A percentile compares a stretch with the other conserved stretches of the same genome.
These are phyloP conservation scores for Ogataea thermomethanolica DNA, from an alignment of 805 yeast genomes.

Conservation along the genomic window DNA sequence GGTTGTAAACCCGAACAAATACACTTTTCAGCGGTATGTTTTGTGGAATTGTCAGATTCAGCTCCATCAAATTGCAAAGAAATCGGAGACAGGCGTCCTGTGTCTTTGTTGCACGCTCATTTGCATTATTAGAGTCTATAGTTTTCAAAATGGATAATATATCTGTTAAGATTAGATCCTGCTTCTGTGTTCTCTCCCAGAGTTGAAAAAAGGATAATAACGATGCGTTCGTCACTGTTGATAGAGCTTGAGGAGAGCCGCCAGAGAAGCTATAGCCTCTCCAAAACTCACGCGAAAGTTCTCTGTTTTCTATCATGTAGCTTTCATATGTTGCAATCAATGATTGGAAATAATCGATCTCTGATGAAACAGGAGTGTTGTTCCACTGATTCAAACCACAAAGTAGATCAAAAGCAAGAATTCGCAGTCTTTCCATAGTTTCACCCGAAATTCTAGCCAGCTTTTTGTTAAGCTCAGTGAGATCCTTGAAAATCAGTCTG, in stretches of 20 bases:
- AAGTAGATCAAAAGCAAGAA: constrained; percentile 40
- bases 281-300: constrained; percentile 43
- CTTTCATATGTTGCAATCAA: constrained; percentile 25
- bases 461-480: constrained; percentile 28
- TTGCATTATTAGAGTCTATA: constrained; percentile 5
- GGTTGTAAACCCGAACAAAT: constrained; percentile 49
- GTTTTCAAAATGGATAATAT: constrained; percentile 30
- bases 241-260: constrained; percentile 54
- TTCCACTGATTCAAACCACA: constrained; percentile 24
- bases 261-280: constrained; percentile 50
- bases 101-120: constrained; percentile 19
- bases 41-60: constrained; percentile 33
- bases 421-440: constrained; percentile 52
- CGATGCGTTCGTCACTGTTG: constrained; percentile 40
- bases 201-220: constrained; percentile 35
- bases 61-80: constrained; percentile 40
- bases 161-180: constrained; percentile 18
- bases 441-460: constrained; percentile 62
- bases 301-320: constrained; percentile 8
- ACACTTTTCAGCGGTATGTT: constrained; percentile 34
- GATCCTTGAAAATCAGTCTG: constrained; percentile 12
- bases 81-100: constrained; percentile 26
- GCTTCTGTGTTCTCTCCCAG: constrained; percentile 19
- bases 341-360: constrained; percentile 29
- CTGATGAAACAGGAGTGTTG: not conserved